Evolutionary conservation across 2,329 filamentous ascomycete species (phyloP).

Genomic region (Colletotrichum sp.): DNA sequence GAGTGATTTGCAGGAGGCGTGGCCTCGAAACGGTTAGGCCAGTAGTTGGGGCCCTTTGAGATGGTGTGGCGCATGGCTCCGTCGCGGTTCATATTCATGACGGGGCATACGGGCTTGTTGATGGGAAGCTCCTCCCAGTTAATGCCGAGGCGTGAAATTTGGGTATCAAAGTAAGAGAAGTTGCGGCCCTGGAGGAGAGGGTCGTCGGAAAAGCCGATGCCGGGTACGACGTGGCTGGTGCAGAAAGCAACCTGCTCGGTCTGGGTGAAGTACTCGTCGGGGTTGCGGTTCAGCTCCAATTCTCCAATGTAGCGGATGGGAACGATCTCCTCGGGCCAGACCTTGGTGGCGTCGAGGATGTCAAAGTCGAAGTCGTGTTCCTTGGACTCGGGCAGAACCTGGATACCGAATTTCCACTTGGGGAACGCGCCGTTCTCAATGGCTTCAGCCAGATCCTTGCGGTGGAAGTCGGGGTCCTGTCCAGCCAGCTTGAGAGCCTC

Average conservation of each 20-base stretch:
- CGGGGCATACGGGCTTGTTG: constrained; percentile 76
- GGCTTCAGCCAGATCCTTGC: constrained; percentile 77
- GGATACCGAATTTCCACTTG: constrained; percentile 85
- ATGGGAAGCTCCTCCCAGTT: constrained; percentile 83
- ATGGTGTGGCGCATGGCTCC: constrained; percentile 77
- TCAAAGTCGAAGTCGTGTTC: constrained; percentile 85
- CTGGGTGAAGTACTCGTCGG: constrained; percentile 83
- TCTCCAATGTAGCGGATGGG: constrained; percentile 81
- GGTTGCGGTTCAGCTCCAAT: constrained; percentile 78
- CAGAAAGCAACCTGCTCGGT: constrained; percentile 86
- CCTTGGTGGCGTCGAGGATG: constrained; percentile 83
- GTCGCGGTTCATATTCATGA: constrained; percentile 80
- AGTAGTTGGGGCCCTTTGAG: constrained; percentile 78
- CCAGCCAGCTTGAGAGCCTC: constrained; percentile 77
- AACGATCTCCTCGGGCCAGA: constrained; percentile 81
- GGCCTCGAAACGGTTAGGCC: constrained; percentile 73
- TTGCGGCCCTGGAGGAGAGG: constrained; percentile 78
- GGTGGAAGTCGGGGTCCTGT: constrained; percentile 82
- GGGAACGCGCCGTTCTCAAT: constrained; percentile 75
- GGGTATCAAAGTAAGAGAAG: constrained; percentile 70
- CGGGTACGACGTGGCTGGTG: constrained; percentile 79
- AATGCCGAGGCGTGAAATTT: constrained; percentile 71
- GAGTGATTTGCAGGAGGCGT: constrained; percentile 62
- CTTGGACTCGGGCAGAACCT: constrained; percentile 73
- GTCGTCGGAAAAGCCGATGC: constrained; percentile 79